Evolutionary conservation across 108 stramenopile genomes (phyloP).

Genomic region (Nitzschia putrida): DNA sequence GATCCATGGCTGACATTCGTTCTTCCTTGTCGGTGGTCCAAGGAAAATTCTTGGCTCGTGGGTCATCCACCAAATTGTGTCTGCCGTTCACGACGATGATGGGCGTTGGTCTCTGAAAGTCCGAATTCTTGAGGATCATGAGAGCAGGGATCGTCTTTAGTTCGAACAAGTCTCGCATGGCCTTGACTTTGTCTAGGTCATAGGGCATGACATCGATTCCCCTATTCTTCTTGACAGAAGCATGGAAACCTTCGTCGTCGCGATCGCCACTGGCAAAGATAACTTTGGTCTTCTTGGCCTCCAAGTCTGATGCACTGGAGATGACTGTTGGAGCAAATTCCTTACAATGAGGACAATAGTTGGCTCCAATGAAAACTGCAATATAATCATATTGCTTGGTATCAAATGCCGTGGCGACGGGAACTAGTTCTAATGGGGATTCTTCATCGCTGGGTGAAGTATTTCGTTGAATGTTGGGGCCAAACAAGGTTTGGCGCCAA

Average conservation of each 20-base stretch:
- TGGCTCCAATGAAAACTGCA: slow-evolving; percentile 44
- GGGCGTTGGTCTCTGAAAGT: slow-evolving; percentile 30
- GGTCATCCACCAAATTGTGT: slow-evolving; percentile 35
- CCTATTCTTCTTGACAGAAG: slow-evolving; percentile 23
- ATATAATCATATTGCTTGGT: slow-evolving; percentile 20
- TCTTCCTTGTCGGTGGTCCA: slow-evolving; percentile 18
- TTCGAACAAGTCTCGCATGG: slow-evolving; percentile 51
- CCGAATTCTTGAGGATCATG: slow-evolving; percentile 40
- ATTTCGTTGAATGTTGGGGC: not conserved
- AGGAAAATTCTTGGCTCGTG: slow-evolving; percentile 37
- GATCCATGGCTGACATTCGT: slow-evolving; percentile 32
- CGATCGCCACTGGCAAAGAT: slow-evolving; percentile 54
- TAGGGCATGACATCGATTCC: slow-evolving; percentile 58
- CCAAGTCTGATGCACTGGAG: not conserved
- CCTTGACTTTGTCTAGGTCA: slow-evolving; percentile 31
- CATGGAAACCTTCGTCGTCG: slow-evolving; percentile 35
- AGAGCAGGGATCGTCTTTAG: slow-evolving; percentile 50
- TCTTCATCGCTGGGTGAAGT: not conserved
- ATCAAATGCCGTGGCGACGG: not conserved
- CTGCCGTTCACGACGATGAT: slow-evolving; percentile 34
- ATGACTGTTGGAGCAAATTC: slow-evolving; percentile 46
- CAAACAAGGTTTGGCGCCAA: not conserved
- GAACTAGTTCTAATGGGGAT: not conserved
- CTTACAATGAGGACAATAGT: slow-evolving; percentile 53
- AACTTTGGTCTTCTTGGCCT: slow-evolving; percentile 42